A percentile compares a stretch with the other conserved stretches of the same genome.
These are phyloP conservation scores for Panaeolus papilionaceus DNA, from an alignment of 768 basidiomycete species.

Conservation along the genomic window DNA sequence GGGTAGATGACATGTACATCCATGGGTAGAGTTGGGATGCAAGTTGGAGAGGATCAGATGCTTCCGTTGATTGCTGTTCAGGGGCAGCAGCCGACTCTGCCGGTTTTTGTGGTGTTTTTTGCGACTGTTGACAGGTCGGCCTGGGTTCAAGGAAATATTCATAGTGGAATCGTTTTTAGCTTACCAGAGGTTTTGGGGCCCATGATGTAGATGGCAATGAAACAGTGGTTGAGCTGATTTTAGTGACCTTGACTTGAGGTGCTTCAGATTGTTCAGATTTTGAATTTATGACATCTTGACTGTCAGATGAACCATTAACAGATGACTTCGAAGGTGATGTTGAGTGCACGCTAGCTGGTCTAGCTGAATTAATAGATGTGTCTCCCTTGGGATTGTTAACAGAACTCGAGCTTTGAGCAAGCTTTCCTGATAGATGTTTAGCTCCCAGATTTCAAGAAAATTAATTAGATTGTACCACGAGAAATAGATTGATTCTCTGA, in stretches of 20 bases:
- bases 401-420: neutral
- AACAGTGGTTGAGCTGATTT: constrained; percentile 33
- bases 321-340: constrained; percentile 29
- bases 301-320: neutral
- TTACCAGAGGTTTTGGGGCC: constrained; percentile 28
- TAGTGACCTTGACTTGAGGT: constrained; percentile 30
- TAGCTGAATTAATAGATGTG: neutral
- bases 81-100: constrained; percentile 21
- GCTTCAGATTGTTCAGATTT: constrained; percentile 20
- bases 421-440: neutral
- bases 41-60: constrained; percentile 48
- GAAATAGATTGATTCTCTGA: neutral
- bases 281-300: neutral
- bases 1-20: constrained; percentile 63
- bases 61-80: constrained; percentile 30
- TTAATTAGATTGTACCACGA: neutral
- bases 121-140: neutral
- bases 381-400: neutral
- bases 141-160: neutral
- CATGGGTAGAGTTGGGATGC: constrained; percentile 64
- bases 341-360: constrained; percentile 25
- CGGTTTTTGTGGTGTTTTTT: constrained; percentile 18
- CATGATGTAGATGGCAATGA: constrained; percentile 32
- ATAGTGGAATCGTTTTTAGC: constrained; percentile 11
- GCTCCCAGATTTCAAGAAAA: neutral